These are phyloP conservation scores for Priceomyces castillae DNA, from an alignment of 805 yeast species.

Conservation along the genomic window DNA sequence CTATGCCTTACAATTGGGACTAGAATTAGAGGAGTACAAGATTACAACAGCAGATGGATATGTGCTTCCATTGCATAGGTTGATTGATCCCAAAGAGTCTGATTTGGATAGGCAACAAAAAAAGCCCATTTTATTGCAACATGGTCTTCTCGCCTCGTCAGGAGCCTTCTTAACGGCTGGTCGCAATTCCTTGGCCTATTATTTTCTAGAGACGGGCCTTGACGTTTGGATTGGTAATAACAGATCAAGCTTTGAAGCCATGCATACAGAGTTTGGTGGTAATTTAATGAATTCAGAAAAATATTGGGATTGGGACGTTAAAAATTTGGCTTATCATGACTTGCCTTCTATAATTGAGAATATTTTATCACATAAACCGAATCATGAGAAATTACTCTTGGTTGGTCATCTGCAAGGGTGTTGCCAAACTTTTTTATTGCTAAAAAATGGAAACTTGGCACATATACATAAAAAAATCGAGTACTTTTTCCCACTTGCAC, in stretches of 20 bases:
- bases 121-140: constrained; percentile 73
- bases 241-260: constrained; percentile 78
- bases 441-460: constrained; percentile 42
- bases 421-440: constrained; percentile 72
- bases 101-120: constrained; percentile 27
- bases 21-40: constrained; percentile 56
- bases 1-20: constrained; percentile 61
- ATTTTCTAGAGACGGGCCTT: constrained; percentile 53
- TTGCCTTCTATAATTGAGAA: constrained; percentile 68
- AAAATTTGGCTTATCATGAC: constrained; percentile 79
- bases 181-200: constrained; percentile 65
- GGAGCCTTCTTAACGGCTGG: constrained; percentile 89
- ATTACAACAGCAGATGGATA: constrained; percentile 80
- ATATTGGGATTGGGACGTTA: constrained; percentile 94
- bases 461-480: constrained; percentile 54
- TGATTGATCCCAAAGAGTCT: constrained; percentile 48
- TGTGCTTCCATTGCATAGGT: constrained; percentile 60
- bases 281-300: constrained; percentile 39
- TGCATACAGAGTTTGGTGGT: constrained; percentile 44
- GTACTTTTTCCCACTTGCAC: constrained; percentile 75
- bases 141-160: constrained; percentile 84
- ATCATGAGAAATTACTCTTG: constrained; percentile 50
- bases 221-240: constrained; percentile 94
- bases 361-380: constrained; percentile 45
- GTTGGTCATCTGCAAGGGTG: constrained; percentile 94